Percentiles rank a stretch among this genome's conserved stretches.
Conservation (phyloP, 2,329 filamentous ascomycete species). For the Aschersonia sp. region DNA sequence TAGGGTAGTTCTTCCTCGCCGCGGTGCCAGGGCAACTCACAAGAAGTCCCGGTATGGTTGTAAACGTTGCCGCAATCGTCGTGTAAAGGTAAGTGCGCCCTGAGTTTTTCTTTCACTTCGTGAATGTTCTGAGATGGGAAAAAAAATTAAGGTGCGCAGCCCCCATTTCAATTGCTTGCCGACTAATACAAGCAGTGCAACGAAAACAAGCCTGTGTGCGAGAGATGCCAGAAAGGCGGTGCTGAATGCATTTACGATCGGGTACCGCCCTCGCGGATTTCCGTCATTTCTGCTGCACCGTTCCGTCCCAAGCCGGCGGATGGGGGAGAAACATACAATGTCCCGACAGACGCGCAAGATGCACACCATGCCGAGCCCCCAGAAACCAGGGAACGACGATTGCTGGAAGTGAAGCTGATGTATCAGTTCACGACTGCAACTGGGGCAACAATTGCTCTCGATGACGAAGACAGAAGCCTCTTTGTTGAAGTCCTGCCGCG, state of each 20-base stretch:
- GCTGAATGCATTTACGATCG: slow-evolving; percentile 8
- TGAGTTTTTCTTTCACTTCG: not conserved
- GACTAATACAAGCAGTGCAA: slow-evolving; percentile 5
- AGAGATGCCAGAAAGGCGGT: slow-evolving; percentile 6
- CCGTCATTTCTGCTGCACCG: slow-evolving; percentile 2
- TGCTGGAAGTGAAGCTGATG: slow-evolving; percentile 7
- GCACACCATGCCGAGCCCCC: slow-evolving; percentile 3
- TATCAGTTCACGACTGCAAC: slow-evolving; percentile 7
- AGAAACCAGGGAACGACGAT: slow-evolving; percentile 7
- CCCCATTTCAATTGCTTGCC: not conserved
- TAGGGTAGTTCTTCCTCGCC: slow-evolving; percentile 2
- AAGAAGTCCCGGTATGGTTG: slow-evolving; percentile 9
- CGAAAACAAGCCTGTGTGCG: slow-evolving; percentile 8
- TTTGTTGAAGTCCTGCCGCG: slow-evolving; percentile 5
- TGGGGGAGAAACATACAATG: slow-evolving; percentile 1
- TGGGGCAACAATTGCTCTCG: slow-evolving; percentile 5
- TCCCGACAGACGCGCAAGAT: not conserved
- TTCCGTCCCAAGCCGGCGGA: slow-evolving; percentile 3
- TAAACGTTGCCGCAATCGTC: slow-evolving; percentile 7
- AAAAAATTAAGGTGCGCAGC: not conserved
- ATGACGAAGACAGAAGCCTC: slow-evolving; percentile 5
- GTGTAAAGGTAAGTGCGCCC: slow-evolving; percentile 6
- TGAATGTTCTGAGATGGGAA: too few relatives aligned
- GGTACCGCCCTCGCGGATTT: slow-evolving; percentile 1
- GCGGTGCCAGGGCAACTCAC: slow-evolving; percentile 7